These are phyloP conservation scores for Pichia pseudocactophila DNA, from an alignment of 805 yeast species.

Conservation along the genomic window DNA sequence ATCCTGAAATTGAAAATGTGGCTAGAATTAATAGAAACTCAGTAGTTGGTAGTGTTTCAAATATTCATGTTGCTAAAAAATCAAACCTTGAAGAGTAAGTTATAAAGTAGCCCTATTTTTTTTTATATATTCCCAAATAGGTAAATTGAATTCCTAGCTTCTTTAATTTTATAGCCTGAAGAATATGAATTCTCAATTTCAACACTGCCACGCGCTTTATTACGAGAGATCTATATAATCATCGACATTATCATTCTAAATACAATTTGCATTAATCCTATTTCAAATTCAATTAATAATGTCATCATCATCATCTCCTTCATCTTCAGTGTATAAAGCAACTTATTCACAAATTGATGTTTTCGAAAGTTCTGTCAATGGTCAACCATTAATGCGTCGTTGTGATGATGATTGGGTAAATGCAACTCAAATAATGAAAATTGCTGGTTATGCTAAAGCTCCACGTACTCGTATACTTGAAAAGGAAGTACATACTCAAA, in stretches of 20 bases:
- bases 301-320: no score
- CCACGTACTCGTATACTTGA: conserved; percentile 70
- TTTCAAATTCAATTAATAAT: no score
- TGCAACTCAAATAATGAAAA: conserved; percentile 73
- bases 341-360: conserved; percentile 45
- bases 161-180: neutral
- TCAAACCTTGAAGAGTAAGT: conserved; percentile 48
- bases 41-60: conserved; percentile 21
- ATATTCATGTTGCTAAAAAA: conserved; percentile 25
- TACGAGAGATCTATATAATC: no score
- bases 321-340: conserved; percentile 27
- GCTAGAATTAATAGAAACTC: conserved; percentile 53
- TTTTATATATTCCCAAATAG: neutral
- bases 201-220: no score
- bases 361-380: conserved; percentile 56
- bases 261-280: no score
- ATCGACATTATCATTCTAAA: no score
- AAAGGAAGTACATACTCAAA: conserved; percentile 56
- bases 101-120: conserved; percentile 19
- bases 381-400: conserved; percentile 81
- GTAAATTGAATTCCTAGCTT: neutral
- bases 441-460: conserved; percentile 71
- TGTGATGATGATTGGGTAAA: conserved; percentile 90
- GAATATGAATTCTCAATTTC: neutral
- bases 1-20: conserved; percentile 50